Base-by-base conservation (phyloP, 768 basidiomycete species). In the Calvatia gigantea region DNA sequence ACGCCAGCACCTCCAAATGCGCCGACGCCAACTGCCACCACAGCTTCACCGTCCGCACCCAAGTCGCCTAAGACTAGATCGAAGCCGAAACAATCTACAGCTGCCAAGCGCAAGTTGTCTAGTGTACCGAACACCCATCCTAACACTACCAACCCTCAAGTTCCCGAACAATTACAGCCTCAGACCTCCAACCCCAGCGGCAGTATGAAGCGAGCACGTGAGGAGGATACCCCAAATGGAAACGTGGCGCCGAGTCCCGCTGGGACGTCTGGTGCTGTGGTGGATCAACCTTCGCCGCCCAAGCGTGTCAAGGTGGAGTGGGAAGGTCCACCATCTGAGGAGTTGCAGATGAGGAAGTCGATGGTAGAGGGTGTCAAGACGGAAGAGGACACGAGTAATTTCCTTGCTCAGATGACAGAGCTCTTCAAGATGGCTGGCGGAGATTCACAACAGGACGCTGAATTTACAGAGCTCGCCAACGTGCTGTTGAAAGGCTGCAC, bases 251-350 rank as follows among this genome's bases (percentile, higher is more conserved):
- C 70, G 3, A 69, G 65, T 54, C 64, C 73, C 7, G 64, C 67
- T 51, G 67, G 73, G 45, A 54, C 66, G 11, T 56, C 62, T 28
- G 55, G 67, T 42, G 60, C 59, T 49, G 68, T 69, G 12, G 68
- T 67, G 2, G 76, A 74, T 59, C 80, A 83, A 52, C 82, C 80
- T 6, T 87, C 86, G 6, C 84, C 87, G 5, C 85, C 89, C 12
- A 91, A 91, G 71, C 82, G 86, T 44, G 65, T 70, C 46, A 88
- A 86, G 75, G 82, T 79, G 19, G 87, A 91, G 51, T 89, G 84
- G 83, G 86, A 87, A 44, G 79, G 80, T 7, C 74, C 80, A 23
- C 71, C 78, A 14, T 83, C 73, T 59, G 82, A 86, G 39, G 75
- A 72, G 23, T 63, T 82, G 52, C 63, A 67, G 60, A 73, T 73